phyloP scores from a whole-genome alignment of 306 rosid genomes.

The Mucuna pruriens region DNA sequence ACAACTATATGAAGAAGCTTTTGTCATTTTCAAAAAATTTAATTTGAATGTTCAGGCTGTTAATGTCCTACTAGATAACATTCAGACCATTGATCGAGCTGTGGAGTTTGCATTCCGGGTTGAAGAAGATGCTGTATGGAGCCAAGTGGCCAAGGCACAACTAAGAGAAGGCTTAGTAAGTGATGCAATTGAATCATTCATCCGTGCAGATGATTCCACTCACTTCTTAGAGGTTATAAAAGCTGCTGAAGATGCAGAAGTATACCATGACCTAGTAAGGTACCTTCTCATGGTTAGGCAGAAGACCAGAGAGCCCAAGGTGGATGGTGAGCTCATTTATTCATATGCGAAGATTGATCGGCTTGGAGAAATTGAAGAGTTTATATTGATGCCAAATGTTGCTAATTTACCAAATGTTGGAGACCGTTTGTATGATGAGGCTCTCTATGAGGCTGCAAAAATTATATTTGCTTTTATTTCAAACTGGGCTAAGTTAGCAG shows the following conservation, averaged over 20 bases:
- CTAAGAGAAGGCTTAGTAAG: constrained; percentile 89
- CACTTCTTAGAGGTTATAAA: constrained; percentile 90
- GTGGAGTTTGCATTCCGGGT: constrained; percentile 96
- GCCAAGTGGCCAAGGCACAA: constrained; percentile 96
- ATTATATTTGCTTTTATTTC: constrained; percentile 86
- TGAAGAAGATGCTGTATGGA: constrained; percentile 98
- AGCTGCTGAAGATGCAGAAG: constrained; percentile 82
- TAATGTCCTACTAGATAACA: constrained; percentile 79
- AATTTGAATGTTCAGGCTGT: constrained; percentile 95
- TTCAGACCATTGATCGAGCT: constrained; percentile 82
- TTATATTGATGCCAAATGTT: constrained; percentile 94
- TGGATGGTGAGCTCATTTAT: constrained; percentile 93
- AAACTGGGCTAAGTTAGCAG: constrained; percentile 93
- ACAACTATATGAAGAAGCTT: constrained; percentile 86
- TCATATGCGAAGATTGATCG: constrained; percentile 95
- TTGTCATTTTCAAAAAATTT: constrained; percentile 87
- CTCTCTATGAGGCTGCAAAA: constrained; percentile 94
- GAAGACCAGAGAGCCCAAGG: constrained; percentile 89
- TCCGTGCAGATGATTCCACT: constrained; percentile 86
- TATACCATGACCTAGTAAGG: constrained; percentile 84
- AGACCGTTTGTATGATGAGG: constrained; percentile 88
- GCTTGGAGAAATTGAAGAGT: constrained; percentile 90
- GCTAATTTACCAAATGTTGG: constrained; percentile 92
- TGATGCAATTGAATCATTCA: constrained; percentile 92
- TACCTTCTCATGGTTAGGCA: constrained; percentile 95